Percentiles rank a stretch among this genome's conserved stretches.
phyloP scores from a whole-genome alignment of 2,329 filamentous ascomycete species.

The Drechmeria coniospora region DNA sequence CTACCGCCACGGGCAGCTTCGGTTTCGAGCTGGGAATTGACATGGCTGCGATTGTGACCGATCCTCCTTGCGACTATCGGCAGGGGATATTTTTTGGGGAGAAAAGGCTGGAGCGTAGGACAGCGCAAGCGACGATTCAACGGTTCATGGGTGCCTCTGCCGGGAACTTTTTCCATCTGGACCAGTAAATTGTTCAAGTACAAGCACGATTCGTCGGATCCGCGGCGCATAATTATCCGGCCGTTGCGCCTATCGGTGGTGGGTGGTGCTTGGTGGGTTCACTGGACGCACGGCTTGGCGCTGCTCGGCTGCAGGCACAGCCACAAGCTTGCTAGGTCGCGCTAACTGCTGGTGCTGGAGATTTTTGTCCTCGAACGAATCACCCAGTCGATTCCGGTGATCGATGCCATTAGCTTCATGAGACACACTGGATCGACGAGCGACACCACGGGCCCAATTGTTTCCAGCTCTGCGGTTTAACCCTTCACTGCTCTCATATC shows the following conservation, averaged over 20 bases:
- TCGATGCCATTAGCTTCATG: slow-evolving; percentile 14
- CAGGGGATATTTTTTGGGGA: no score
- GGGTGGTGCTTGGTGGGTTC: no score
- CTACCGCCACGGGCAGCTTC: slow-evolving; percentile 48
- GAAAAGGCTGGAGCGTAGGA: no score
- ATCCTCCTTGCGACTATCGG: no score
- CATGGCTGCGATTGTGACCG: slow-evolving; percentile 14
- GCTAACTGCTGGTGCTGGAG: slow-evolving; percentile 1
- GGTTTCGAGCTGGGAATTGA: slow-evolving; percentile 21
- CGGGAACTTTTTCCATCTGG: no score
- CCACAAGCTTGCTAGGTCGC: no score
- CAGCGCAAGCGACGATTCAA: no score
- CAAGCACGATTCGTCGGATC: slow-evolving; percentile 11
- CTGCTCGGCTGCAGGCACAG: no score
- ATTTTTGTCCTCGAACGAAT: slow-evolving; percentile 1
- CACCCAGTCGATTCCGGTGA: not conserved
- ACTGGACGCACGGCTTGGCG: no score
- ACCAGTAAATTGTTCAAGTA: slow-evolving; percentile 10
- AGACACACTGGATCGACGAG: slow-evolving; percentile 8
- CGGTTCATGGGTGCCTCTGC: no score
- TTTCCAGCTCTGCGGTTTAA: not conserved
- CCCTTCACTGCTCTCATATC: no score
- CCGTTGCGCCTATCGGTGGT: no score
- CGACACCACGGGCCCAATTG: not conserved
- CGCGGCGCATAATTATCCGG: slow-evolving; percentile 14